Conservation (phyloP, 1,284 basidiomycete genomes). For the Fomes fomentarius region DNA sequence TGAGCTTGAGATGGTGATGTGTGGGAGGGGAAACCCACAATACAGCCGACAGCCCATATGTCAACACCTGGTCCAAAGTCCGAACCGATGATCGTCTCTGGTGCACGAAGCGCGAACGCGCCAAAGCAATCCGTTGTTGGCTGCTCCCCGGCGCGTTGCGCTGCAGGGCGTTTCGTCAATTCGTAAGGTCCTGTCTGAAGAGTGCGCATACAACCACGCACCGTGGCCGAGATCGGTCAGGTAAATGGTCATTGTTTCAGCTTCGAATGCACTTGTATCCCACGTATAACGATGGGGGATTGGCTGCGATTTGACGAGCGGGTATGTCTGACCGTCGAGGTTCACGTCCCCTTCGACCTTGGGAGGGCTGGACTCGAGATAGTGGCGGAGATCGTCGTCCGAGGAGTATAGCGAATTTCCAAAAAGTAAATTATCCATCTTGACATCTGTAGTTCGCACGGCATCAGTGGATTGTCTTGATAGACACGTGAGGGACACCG, state of each 20-base stretch:
- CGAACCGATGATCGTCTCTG: conserved; percentile 19
- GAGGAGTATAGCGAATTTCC: too few relatives aligned
- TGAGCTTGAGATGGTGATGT: background rate
- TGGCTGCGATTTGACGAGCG: conserved; percentile 15
- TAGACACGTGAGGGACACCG: too few relatives aligned
- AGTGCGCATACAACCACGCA: too few relatives aligned
- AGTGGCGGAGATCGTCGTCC: conserved; percentile 9
- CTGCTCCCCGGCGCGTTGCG: conserved; percentile 19
- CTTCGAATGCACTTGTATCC: conserved; percentile 11
- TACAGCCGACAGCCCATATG: conserved; percentile 27
- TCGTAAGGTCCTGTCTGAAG: too few relatives aligned
- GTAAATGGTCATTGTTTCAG: conserved; percentile 12
- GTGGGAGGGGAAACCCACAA: conserved; percentile 21
- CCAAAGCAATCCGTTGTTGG: conserved; percentile 17
- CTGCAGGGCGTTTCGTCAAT: conserved; percentile 6
- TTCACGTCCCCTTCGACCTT: conserved; percentile 8
- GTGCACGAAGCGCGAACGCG: conserved; percentile 19
- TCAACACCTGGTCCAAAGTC: conserved; percentile 23
- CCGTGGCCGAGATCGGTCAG: conserved; percentile 22
- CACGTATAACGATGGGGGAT: conserved; percentile 8
- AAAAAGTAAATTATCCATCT: conserved; percentile 22
- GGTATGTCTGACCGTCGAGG: conserved; percentile 10
- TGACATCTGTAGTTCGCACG: too few relatives aligned
- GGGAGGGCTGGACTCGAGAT: conserved; percentile 2
- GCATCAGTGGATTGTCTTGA: too few relatives aligned